Base-by-base conservation (phyloP, 1,139 yeast species). In the Diutina scorzettiae region DNA sequence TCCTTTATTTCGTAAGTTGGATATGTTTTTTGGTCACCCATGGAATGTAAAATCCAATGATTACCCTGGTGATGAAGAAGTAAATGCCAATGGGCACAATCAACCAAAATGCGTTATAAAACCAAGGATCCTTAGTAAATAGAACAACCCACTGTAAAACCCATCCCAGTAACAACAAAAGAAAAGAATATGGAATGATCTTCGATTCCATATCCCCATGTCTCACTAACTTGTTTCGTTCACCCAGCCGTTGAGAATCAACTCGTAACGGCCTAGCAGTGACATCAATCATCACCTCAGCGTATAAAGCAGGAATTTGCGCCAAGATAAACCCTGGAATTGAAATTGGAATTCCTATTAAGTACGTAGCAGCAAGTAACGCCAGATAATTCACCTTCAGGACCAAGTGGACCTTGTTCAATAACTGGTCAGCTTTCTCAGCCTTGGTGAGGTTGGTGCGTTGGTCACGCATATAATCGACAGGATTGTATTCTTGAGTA, bases 401-500 rank as follows among this genome's bases (percentile, higher is more conserved):
- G 9, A n/a, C 16, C 29, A 8, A 9, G 17, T 34, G 39, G 18
- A 34, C 21, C 19, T n/a, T 12, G 8, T 7, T 5, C 19, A 34
- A 34, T 23, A 14, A 20, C 11, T 12, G 7, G 9, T 34, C 39
- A 3, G 39, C 14, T 9, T 16, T 12, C 11, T 23, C 14, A n/a
- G 39, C 39, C 4, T n/a, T 19, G 9, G 28, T 19, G 20, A 21
- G 28, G 24, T 34, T 23, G 27, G 39, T 14, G 18, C 24, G 39
- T 28, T 34, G 39, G 39, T 34, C 19, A n/a, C 39, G 27, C 39
- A 34, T 34, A 23, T 34, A 34, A 18, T 23, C 39, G 28, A 34
- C 39, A 3, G 39, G 39, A 14, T 34, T 20, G n/a, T 23, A 34
- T n/a, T 11, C 27, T 8, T 19, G 33, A 28, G 31, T 18, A 28